Percentiles rank a stretch among this genome's conserved stretches.
Conservation (phyloP, 208 protist genomes). For the Herpetomonas muscarum region DNA sequence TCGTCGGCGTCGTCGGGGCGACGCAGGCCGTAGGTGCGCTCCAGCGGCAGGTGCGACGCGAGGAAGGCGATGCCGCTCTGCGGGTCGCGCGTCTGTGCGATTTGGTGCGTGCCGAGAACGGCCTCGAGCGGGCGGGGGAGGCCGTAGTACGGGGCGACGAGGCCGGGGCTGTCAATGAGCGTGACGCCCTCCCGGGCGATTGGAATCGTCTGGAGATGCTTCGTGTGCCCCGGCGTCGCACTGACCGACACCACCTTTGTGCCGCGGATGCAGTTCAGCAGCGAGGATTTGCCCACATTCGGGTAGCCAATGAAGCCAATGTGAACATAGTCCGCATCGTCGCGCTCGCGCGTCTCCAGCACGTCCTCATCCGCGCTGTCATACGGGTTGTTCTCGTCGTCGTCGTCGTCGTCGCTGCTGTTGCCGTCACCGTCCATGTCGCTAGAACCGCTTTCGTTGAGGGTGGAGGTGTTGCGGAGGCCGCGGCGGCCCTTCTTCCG, state of each 20-base stretch:
- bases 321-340: constrained; percentile 34
- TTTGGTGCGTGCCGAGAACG: constrained; percentile 93
- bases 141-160: constrained; percentile 88
- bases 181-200: constrained; percentile 77
- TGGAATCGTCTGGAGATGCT: constrained; percentile 96
- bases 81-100: constrained; percentile 96
- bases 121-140: constrained; percentile 87
- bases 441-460: constrained; percentile 1
- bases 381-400: constrained; percentile 2
- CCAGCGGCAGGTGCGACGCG: constrained; percentile 87
- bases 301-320: constrained; percentile 90
- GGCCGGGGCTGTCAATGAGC: constrained; percentile 94
- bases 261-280: constrained; percentile 96
- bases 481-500: constrained; percentile 8
- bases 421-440: constrained; percentile 9
- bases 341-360: constrained; percentile 18
- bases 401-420: constrained; percentile 6
- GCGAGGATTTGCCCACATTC: constrained; percentile 94
- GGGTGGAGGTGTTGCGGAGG: background rate
- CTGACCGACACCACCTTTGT: constrained; percentile 95
- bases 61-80: constrained; percentile 91
- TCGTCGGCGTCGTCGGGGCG: constrained; percentile 49
- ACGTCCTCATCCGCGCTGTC: constrained; percentile 8
- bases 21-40: constrained; percentile 86
- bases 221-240: constrained; percentile 95